A percentile compares a stretch with the other conserved stretches of the same genome.
Evolutionary conservation across 768 basidiomycete genomes (phyloP).

Genomic region (Galerina marginata): DNA sequence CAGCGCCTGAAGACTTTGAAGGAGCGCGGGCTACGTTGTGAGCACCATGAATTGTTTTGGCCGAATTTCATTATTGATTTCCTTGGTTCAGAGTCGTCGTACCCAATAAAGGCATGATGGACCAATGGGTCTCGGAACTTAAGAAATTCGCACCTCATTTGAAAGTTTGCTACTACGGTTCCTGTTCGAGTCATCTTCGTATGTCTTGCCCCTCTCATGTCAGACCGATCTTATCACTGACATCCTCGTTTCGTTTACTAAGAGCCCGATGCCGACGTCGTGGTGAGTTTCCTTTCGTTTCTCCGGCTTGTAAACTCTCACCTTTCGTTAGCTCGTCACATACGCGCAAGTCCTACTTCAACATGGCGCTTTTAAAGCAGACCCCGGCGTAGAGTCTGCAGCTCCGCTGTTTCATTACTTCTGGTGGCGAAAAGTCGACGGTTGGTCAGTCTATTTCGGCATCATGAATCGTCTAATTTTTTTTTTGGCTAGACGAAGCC

Average conservation of each 20-base stretch:
- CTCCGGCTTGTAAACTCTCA: neutral
- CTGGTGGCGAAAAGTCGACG: neutral
- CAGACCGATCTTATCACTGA: neutral
- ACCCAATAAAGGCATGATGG: slow-evolving; percentile 8
- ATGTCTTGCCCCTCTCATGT: neutral
- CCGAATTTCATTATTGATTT: neutral
- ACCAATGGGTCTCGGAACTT: slow-evolving; percentile 10
- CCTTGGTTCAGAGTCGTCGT: slow-evolving; percentile 2
- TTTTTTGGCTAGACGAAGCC: slow-evolving; percentile 15
- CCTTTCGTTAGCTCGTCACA: neutral
- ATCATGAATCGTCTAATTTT: too few species aligned
- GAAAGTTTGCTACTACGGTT: slow-evolving; percentile 3
- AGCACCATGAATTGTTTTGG: neutral
- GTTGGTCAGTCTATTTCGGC: neutral
- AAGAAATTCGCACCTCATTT: slow-evolving; percentile 15
- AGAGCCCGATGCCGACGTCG: neutral
- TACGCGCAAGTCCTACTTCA: neutral
- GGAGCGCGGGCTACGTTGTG: slow-evolving; percentile 10
- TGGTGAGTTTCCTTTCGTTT: neutral
- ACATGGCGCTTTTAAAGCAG: neutral
- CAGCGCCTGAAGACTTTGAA: neutral
- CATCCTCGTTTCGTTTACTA: neutral
- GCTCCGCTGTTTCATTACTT: neutral
- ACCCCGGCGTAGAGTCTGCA: neutral
- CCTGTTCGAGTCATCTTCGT: neutral